Evolutionary conservation across 2,329 filamentous ascomycete species (phyloP), one percentile per base, ranked within the genome.

Genomic region (Aspergillus candidus): DNA sequence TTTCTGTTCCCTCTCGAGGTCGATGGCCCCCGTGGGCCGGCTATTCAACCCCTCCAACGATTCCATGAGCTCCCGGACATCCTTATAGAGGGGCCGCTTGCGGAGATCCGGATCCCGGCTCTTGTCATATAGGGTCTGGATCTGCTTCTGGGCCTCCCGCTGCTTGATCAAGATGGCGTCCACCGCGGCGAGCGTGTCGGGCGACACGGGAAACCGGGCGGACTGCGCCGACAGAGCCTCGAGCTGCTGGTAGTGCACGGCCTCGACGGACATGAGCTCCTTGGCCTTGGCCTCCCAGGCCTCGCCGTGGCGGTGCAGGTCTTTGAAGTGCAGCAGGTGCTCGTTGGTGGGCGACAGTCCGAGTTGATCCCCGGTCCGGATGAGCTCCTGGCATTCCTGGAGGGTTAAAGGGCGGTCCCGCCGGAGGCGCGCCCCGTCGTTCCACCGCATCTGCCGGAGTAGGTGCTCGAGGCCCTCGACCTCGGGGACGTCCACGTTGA

Each of bases 91-190:
- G 0, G 93, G 93, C 18, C 93, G 80, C 55, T 88, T 84, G 33
- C 79, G 77, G 58, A 88, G 83, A 55, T 95, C 86, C 0, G 77
- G 72, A 31, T 88, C 76, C 52, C 82, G 86, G 50, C 84, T 91
- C 44, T 84, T 82, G 47, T 91, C 81, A 31, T 84, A 90, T 8
- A 98, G 71, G 32, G 86, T 84, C 38, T 89, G 71, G 42, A 98
- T 94, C 57, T 90, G 85, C 12, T 86, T 84, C 60, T 96, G 90
- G 1, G 90, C 90, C 62, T 97, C 93, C 14, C 93, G 84, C 64
- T 98, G 93, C 68, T 96, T 97, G 65, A 89, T 89, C 46, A 98
- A 72, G 44, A 97, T 96, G 38, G 88, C 84, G 58, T 98, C 93
- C 18, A 98, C 88, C 7, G 82, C 78, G 6, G 81, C 79, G 17